Conservation (phyloP, 768 basidiomycete genomes). For the Pleurotus tuoliensis region DNA sequence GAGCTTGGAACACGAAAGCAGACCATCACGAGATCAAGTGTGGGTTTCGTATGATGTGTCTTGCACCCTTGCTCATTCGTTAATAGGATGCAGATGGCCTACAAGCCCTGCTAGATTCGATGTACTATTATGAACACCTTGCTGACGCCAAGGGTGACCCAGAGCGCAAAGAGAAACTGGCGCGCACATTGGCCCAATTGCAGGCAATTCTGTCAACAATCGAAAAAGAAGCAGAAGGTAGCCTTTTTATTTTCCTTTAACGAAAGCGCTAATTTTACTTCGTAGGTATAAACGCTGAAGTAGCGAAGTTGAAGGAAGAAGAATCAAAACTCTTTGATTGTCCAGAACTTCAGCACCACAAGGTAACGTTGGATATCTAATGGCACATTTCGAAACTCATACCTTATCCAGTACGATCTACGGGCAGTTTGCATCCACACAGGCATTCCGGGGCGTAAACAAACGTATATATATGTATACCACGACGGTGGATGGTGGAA, state of each 20-base stretch:
- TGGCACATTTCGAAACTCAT: neutral
- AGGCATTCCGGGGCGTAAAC: conserved; percentile 72
- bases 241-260: conserved; percentile 7
- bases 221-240: conserved; percentile 53
- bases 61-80: neutral
- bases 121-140: conserved; percentile 71
- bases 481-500: conserved; percentile 75
- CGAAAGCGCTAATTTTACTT: neutral
- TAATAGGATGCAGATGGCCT: conserved; percentile 20
- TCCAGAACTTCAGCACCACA: conserved; percentile 59
- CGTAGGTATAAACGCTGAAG: conserved; percentile 50
- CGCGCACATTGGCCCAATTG: conserved; percentile 45
- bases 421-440: conserved; percentile 76
- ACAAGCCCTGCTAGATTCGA: conserved; percentile 53
- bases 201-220: conserved; percentile 48
- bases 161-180: conserved; percentile 40
- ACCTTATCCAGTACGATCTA: conserved; percentile 63
- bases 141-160: conserved; percentile 45
- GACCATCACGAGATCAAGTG: conserved; percentile 50
- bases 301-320: conserved; percentile 41
- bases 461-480: conserved; percentile 75
- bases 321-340: conserved; percentile 50
- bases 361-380: conserved; percentile 31
- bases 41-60: conserved; percentile 26
- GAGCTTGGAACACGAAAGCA: conserved; percentile 42